phyloP scores from a whole-genome alignment of 176 grass and related monocot species.

The Poa pratensis region DNA sequence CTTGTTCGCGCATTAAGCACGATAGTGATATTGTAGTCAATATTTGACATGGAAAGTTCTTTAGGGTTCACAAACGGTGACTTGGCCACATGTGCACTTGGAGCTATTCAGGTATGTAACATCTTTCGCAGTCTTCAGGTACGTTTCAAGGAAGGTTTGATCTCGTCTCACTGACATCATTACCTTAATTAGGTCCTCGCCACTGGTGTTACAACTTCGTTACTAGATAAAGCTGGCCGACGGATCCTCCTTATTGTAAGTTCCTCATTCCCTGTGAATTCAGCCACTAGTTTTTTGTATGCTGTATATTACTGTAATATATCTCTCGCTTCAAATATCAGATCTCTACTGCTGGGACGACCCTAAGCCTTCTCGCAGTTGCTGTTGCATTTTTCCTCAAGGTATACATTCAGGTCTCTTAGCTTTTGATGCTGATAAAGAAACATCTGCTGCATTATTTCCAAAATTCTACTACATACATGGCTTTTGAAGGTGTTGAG shows the following conservation, averaged over 20 bases:
- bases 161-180: not conserved
- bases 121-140: conserved; percentile 60
- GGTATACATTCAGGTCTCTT: conserved; percentile 48
- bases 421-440: not conserved
- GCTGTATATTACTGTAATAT: conserved; percentile 14
- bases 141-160: not conserved
- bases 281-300: conserved; percentile 14
- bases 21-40: not conserved
- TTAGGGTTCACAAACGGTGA: conserved; percentile 83
- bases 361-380: conserved; percentile 81
- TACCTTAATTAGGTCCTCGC: conserved; percentile 76
- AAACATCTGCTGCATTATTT: not conserved
- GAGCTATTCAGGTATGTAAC: conserved; percentile 76
- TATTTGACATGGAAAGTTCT: conserved; percentile 32
- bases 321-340: conserved; percentile 43
- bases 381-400: conserved; percentile 85
- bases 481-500: not conserved
- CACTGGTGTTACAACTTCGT: conserved; percentile 84
- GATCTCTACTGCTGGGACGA: conserved; percentile 76
- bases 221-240: conserved; percentile 91
- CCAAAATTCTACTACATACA: not conserved
- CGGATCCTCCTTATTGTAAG: conserved; percentile 94
- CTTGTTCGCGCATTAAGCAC: not conserved
- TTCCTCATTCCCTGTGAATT: conserved; percentile 31
- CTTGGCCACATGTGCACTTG: conserved; percentile 83